These are phyloP conservation scores for Trametes versicolor DNA, from an alignment of 1,284 basidiomycete genomes.

Conservation along the genomic window DNA sequence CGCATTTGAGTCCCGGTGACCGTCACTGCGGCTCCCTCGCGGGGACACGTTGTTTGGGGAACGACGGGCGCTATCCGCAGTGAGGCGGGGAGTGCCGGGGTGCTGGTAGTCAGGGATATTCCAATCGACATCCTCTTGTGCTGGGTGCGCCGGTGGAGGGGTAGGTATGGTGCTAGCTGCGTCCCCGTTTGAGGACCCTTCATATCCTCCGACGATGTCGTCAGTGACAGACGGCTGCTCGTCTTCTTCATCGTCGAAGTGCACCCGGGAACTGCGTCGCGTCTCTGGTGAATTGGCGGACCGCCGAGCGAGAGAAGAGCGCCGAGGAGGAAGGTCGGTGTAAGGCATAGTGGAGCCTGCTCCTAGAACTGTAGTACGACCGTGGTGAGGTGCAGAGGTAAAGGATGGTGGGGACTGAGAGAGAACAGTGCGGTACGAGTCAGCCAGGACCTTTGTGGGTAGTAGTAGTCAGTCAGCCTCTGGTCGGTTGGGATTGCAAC, in stretches of 20 bases:
- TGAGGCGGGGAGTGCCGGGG: background rate
- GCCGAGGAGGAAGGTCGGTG: constrained; percentile 30
- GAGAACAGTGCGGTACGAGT: background rate
- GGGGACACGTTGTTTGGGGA: constrained; percentile 13
- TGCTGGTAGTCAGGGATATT: constrained; percentile 21
- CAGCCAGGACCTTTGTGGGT: too few species aligned
- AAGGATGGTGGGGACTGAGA: background rate
- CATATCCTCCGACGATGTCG: constrained; percentile 14
- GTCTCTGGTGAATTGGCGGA: constrained; percentile 11
- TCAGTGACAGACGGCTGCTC: constrained; percentile 11
- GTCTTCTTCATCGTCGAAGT: constrained; percentile 30
- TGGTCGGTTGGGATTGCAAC: constrained; percentile 16
- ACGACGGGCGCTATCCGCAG: background rate
- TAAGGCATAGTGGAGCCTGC: constrained; percentile 28
- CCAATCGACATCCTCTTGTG: constrained; percentile 11
- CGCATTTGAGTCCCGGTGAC: constrained; percentile 20
- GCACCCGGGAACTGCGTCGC: constrained; percentile 35
- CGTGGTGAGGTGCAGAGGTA: background rate
- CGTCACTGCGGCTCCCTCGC: background rate
- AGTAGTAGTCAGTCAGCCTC: constrained; percentile 11
- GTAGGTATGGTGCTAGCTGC: constrained; percentile 3
- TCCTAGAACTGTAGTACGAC: background rate
- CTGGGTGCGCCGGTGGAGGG: constrained; percentile 20
- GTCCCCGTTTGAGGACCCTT: background rate
- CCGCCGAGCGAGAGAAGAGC: constrained; percentile 24